Base-by-base conservation (phyloP, 305 asterid species). In the Ajuga reptans region DNA sequence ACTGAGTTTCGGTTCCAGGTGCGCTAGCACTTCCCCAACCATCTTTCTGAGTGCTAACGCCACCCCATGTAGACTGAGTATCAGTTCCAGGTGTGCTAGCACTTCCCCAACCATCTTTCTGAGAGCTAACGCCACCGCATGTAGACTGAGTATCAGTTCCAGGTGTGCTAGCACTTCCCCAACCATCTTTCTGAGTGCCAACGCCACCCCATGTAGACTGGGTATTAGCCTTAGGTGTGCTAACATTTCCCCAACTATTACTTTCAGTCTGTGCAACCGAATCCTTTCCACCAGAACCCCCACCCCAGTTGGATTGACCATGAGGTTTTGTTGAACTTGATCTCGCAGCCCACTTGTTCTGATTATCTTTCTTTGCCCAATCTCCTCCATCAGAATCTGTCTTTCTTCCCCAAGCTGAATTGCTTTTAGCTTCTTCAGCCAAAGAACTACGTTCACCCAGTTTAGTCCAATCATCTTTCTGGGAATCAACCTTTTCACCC, bases 371-470 rank as follows among this genome's bases (percentile, higher is more conserved):
- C 59, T 71, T 72, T 4, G 45, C 70, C 86, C 81, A 79, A 41
- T 65, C 78, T 57, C 73, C 61, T 62, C 50, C 83, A 54, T 39
- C 77, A 62, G 84, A 52, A 50, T 54, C 78, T 15, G 9, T 65
- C 84, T 74, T 82, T 60, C 66, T 64, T 7, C 76, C 86, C 96
- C 90, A 75, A 15, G 75, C 21, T 16, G 79, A 59, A 73, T 63
- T 57, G 46, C 31, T 62, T 12, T 18, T 64, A 34, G 49, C 68
- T 64, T 64, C 69, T 37, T 39, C 41, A 4, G 52, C 58, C 55
- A 33, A 47, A 16, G 64, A 37, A 16, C 64, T 66, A 39, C 33
- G 61, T 56, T 34, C 75, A 16, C 18, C 69, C 14, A 24, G 52
- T 63, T 45, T 53, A 4, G 43, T 50, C 77, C 39, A 36, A 34